phyloP scores from a whole-genome alignment of 768 basidiomycete genomes.

The Tylopilus felleus region DNA sequence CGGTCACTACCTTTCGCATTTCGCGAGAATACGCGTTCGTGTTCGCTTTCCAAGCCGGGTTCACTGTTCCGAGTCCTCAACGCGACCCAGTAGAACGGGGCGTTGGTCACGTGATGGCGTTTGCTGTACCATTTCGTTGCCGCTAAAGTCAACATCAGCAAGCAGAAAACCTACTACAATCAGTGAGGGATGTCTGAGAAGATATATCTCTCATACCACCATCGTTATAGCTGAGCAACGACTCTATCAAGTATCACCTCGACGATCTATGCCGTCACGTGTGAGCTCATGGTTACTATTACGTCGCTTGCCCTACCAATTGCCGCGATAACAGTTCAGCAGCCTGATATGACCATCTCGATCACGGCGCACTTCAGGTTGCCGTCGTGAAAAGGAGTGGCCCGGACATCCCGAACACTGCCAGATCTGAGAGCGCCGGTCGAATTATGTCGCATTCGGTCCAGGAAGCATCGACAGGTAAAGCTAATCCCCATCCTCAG shows the following conservation, averaged over 20 bases:
- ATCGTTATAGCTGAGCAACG: too few species aligned
- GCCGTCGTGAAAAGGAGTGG: neutral
- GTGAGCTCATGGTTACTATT: too few species aligned
- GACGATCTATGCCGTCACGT: too few species aligned
- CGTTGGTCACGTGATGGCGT: slow-evolving; percentile 18
- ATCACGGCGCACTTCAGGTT: too few species aligned
- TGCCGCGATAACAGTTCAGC: too few species aligned
- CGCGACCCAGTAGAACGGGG: neutral
- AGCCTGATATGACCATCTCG: too few species aligned
- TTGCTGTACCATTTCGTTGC: neutral
- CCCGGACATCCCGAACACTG: neutral
- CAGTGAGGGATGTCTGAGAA: too few species aligned
- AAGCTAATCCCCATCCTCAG: neutral
- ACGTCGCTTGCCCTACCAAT: neutral
- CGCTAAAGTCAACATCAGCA: too few species aligned
- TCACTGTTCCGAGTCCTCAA: neutral
- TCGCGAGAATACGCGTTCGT: slow-evolving; percentile 4
- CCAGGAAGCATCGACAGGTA: neutral
- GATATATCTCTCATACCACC: too few species aligned
- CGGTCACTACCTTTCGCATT: slow-evolving; percentile 14
- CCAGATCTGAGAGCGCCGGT: neutral
- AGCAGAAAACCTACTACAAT: too few species aligned
- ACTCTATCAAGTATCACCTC: too few species aligned
- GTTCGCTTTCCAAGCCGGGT: neutral
- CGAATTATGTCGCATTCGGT: neutral